Percentiles rank a stretch among this genome's conserved stretches.
Conservation (phyloP, 2,329 filamentous ascomycete genomes). For the Thelonectria blattea region DNA sequence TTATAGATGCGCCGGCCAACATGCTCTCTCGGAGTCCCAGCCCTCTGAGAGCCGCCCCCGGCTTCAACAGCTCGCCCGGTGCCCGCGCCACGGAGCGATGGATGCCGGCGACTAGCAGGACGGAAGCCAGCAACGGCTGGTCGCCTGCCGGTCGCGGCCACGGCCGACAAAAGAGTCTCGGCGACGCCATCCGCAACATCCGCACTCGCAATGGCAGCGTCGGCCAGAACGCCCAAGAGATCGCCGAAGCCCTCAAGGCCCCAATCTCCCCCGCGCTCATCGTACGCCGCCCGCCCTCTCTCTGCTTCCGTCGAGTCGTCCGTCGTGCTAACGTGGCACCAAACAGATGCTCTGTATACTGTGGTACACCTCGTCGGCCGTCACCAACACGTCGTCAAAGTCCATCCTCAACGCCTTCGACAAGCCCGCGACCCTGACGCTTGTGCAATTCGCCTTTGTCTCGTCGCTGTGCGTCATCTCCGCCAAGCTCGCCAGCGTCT, state of each 20-base stretch:
- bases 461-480: constrained; percentile 84
- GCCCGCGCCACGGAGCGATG: constrained; percentile 40
- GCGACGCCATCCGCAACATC: constrained; percentile 85
- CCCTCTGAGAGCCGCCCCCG: constrained; percentile 36
- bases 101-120: constrained; percentile 36
- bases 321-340: constrained; percentile 39
- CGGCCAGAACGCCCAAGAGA: constrained; percentile 90
- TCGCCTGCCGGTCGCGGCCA: constrained; percentile 56
- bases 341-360: constrained; percentile 79
- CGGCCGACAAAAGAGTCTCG: constrained; percentile 81
- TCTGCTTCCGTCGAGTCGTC: constrained; percentile 15
- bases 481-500: constrained; percentile 74
- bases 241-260: constrained; percentile 88
- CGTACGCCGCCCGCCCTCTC: constrained; percentile 56
- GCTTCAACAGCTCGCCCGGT: constrained; percentile 31
- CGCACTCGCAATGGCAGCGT: constrained; percentile 82
- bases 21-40: constrained; percentile 39
- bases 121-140: constrained; percentile 36
- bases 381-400: constrained; percentile 98
- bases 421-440: constrained; percentile 88
- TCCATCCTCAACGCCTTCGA: constrained; percentile 91
- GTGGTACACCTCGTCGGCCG: constrained; percentile 94
- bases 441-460: constrained; percentile 93
- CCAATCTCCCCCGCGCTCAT: constrained; percentile 88
- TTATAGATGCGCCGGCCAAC: constrained; percentile 50